A percentile compares a stretch with the other conserved stretches of the same genome.
Conservation (phyloP, 2,329 filamentous ascomycete species). For the Cercospora zeina region DNA sequence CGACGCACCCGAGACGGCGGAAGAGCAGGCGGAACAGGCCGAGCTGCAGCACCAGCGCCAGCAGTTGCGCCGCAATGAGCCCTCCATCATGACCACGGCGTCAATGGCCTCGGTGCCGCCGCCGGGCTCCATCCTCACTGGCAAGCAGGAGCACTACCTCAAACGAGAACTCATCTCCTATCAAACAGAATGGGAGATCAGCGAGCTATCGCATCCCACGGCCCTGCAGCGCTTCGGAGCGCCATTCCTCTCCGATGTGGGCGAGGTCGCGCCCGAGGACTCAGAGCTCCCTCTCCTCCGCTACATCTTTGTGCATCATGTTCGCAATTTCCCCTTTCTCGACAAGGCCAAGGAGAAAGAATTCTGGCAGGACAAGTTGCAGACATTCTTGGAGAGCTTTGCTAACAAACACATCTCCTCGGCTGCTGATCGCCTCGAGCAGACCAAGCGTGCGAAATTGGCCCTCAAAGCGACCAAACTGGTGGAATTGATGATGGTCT, state of each 20-base stretch:
- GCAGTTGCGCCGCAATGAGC: conserved; percentile 30
- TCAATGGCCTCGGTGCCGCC: conserved; percentile 52
- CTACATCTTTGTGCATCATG: conserved; percentile 97
- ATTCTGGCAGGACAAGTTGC: conserved; percentile 98
- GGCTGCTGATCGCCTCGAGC: conserved; percentile 91
- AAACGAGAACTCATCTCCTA: conserved; percentile 91
- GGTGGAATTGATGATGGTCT: conserved; percentile 99
- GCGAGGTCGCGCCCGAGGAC: conserved; percentile 89
- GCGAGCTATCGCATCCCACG: conserved; percentile 89
- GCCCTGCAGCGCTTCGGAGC: conserved; percentile 93
- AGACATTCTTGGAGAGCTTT: conserved; percentile 95
- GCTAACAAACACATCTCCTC: conserved; percentile 96
- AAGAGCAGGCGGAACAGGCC: conserved; percentile 25
- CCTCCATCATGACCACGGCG: conserved; percentile 33
- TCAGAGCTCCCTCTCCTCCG: conserved; percentile 90
- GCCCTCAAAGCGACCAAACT: conserved; percentile 92
- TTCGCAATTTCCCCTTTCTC: conserved; percentile 95
- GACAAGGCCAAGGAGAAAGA: conserved; percentile 97
- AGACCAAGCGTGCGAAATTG: conserved; percentile 91
- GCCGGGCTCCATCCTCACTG: conserved; percentile 70
- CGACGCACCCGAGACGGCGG: conserved; percentile 34
- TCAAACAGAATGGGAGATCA: conserved; percentile 87
- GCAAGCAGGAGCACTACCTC: conserved; percentile 98
- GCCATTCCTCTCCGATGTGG: conserved; percentile 87
- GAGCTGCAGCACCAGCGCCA: conserved; percentile 27